Evolutionary conservation across 2,329 filamentous ascomycete genomes (phyloP), one percentile per base, ranked within the genome.

Genomic region (Rugonectria rugulosa): DNA sequence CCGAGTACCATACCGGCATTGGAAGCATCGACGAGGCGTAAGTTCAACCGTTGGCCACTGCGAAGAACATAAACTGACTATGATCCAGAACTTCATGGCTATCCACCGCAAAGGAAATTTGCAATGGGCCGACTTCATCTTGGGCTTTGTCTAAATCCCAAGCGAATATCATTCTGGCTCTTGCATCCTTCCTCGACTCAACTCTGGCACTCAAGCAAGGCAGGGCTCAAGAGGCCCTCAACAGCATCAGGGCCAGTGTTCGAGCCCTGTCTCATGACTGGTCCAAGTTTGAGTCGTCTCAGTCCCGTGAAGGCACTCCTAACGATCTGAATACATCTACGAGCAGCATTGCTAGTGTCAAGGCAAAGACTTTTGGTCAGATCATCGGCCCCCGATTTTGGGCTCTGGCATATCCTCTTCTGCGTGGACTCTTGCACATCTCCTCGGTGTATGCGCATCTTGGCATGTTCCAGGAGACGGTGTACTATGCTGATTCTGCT

Each of bases 401-500:
- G 94, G 80, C 83, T 6, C 79, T 97, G 17, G 87, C 95, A 7
- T 84, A 86, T 23, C 86, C 88, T 1, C 81, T 97, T 17, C 88
- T 92, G 64, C 82, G 85, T 24, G 86, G 87, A 52, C 78, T 96
- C 12, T 75, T 88, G 56, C 88, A 92, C 54, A 82, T 97, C 3
- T 92, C 92, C 1, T 82, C 83, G 4, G 79, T 96, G 1, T 97
- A 93, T 64, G 86, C 89, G 1, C 89, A 96, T 61, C 84, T 95
- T 60, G 95, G 95, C 23, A 84, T 96, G 74, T 91, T 92, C 61
- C 88, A 91, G 57, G 94, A 98, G 71, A 94, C 94, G 2, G 77
- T 94, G 1, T 95, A 93, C 70, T 96, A 96, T 64, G 88, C 89
- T 2, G 89, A 97, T 63, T 90, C 95, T 65, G 92, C 92, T 0